phyloP scores from a whole-genome alignment of 139 green algal genomes.

The Penium margaritaceum region DNA sequence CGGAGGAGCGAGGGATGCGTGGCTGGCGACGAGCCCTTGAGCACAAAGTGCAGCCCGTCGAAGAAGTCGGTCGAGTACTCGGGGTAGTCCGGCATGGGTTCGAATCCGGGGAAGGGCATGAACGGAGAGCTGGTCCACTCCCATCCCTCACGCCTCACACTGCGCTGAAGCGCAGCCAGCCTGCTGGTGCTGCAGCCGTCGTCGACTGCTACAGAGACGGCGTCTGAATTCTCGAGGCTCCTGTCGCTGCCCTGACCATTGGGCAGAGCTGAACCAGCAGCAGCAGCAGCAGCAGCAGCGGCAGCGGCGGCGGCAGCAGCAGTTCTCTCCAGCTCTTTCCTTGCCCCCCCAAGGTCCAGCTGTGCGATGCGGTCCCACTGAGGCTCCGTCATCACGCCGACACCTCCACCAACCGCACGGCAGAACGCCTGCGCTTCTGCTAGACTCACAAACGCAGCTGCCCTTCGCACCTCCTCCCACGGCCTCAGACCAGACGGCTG shows the following conservation, averaged over 20 bases:
- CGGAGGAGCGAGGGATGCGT: conserved; percentile 51
- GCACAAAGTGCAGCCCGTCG: conserved; percentile 54
- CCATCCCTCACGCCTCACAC: conserved; percentile 50
- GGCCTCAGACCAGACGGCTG: not conserved
- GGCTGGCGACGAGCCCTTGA: conserved; percentile 51
- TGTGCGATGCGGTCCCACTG: conserved; percentile 51
- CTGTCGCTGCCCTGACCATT: too few relatives aligned
- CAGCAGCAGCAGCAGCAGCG: too few relatives aligned
- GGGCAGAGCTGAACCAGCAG: too few relatives aligned
- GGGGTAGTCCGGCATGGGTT: conserved; percentile 50
- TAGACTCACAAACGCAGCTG: conserved; percentile 47
- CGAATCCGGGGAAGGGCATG: conserved; percentile 51
- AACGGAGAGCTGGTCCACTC: conserved; percentile 59
- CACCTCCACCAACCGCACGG: not conserved
- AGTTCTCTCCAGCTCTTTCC: too few relatives aligned
- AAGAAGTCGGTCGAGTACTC: conserved; percentile 64
- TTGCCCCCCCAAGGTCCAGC: too few relatives aligned
- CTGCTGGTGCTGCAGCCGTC: too few relatives aligned
- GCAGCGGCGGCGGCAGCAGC: too few relatives aligned
- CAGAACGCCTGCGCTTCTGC: conserved; percentile 55
- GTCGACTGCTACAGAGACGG: too few relatives aligned
- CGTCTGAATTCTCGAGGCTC: too few relatives aligned
- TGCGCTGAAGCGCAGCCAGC: not conserved
- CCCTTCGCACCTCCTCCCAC: conserved; percentile 40
- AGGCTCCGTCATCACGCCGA: conserved; percentile 55